Evolutionary conservation across 2,329 filamentous ascomycete genomes (phyloP).

Genomic region (Xylaria hypoxylon): DNA sequence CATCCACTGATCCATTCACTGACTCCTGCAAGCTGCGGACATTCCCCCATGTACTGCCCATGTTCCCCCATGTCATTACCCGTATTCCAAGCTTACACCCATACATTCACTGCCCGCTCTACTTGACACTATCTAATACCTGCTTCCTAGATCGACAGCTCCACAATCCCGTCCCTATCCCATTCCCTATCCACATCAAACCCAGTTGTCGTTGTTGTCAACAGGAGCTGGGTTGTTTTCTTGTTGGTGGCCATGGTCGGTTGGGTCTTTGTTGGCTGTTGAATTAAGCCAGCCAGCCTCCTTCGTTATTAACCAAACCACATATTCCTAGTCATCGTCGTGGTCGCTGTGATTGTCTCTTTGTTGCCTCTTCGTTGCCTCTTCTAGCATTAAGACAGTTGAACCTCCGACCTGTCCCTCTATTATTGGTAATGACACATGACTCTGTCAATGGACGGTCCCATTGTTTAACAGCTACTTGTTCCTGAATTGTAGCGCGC

Average conservation of each 20-base stretch:
- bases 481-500: slow-evolving; percentile 15
- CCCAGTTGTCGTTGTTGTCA: slow-evolving; percentile 18
- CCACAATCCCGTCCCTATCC: slow-evolving; percentile 35
- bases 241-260: slow-evolving; percentile 29
- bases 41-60: slow-evolving; percentile 23
- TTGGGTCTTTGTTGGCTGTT: slow-evolving; percentile 31
- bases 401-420: slow-evolving; percentile 19
- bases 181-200: slow-evolving; percentile 27
- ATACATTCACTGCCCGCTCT: no score
- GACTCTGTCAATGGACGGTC: slow-evolving; percentile 19
- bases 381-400: slow-evolving; percentile 9
- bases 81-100: slow-evolving; percentile 38
- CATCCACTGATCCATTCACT: slow-evolving; percentile 16
- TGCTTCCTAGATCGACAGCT: slow-evolving; percentile 36
- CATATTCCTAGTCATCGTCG: slow-evolving; percentile 6
- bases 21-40: slow-evolving; percentile 34
- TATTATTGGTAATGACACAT: slow-evolving; percentile 32
- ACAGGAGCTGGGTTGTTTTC: slow-evolving; percentile 29
- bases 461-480: slow-evolving; percentile 18
- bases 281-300: slow-evolving; percentile 26
- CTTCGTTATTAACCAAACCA: slow-evolving; percentile 19
- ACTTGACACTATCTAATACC: background rate
- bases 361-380: slow-evolving; percentile 9
- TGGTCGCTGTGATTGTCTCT: background rate
- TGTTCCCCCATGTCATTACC: slow-evolving; percentile 38